Conservation (phyloP, 2,329 filamentous ascomycete species). For the Neonectria faginata region DNA sequence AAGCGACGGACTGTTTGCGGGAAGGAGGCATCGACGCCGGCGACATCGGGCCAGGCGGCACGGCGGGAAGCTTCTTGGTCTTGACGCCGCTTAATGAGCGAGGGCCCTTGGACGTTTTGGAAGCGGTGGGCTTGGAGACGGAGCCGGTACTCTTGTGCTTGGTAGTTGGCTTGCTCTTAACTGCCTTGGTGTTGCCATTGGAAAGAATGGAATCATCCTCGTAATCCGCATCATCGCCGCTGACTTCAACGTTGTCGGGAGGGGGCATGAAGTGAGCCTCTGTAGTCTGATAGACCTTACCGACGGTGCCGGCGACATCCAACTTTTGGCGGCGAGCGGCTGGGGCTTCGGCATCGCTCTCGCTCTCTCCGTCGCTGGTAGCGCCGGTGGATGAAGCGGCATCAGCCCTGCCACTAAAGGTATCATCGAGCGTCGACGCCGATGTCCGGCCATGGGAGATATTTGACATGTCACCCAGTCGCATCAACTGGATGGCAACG, state of each 20-base stretch:
- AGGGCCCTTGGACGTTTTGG: conserved; percentile 58
- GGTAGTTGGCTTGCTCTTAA: conserved; percentile 51
- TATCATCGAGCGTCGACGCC: conserved; percentile 92
- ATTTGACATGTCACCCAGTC: conserved; percentile 92
- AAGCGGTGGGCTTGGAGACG: conserved; percentile 47
- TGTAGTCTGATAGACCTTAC: conserved; percentile 63
- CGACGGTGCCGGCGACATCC: conserved; percentile 56
- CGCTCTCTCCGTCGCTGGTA: conserved; percentile 81
- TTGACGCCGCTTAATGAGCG: conserved; percentile 57
- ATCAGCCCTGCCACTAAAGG: conserved; percentile 90
- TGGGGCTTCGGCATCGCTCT: conserved; percentile 71
- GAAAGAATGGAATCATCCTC: conserved; percentile 51
- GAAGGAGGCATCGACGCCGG: conserved; percentile 76
- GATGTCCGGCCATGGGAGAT: conserved; percentile 93
- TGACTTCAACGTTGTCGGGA: conserved; percentile 60
- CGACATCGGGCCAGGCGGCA: conserved; percentile 65
- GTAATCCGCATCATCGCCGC: conserved; percentile 51
- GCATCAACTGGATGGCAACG: conserved; percentile 96
- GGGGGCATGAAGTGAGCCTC: conserved; percentile 64
- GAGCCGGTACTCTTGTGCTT: conserved; percentile 56
- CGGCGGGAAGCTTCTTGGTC: conserved; percentile 62
- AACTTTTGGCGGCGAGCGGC: conserved; percentile 69
- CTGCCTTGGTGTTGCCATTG: conserved; percentile 55
- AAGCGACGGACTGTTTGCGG: conserved; percentile 80
- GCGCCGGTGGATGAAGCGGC: conserved; percentile 85